Evolutionary conservation across 129 eudicot genomes (phyloP), one percentile per base, ranked within the genome.

Genomic region (Flaveria sonorensis): DNA sequence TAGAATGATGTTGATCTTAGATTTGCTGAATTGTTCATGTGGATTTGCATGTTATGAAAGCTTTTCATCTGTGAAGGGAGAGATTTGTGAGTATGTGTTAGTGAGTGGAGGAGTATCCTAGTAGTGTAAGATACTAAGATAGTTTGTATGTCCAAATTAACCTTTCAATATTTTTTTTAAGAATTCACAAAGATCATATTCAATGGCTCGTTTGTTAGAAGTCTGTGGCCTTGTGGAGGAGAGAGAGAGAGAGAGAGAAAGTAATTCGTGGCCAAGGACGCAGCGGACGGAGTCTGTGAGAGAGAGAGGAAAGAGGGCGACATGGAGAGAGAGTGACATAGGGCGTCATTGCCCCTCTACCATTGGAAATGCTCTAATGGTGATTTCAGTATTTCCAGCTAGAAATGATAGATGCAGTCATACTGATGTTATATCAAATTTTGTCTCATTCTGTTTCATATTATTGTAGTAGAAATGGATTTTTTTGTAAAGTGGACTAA

Each of bases 81-180:
- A 45, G 18, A 23, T 19, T 23, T 69, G 74, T 51, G 64, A 52
- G 59, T 16, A 52, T n/a, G 59, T 52, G n/a, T 16, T 16, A 52
- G 59, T 16, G 21, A 16, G 59, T 52, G 21, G 59, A 52, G 59
- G 18, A 6, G 10, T 52, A n/a, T 52, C 16, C 30, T 57, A 57
- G 26, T 59, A 21, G 19, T 46, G 32, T 28, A 75, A 56, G 71
- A 75, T 75, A 18, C 21, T 28, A 75, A 56, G 71, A 75, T 75
- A 18, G 60, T 62, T 75, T 75, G 30, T 55, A 20, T 42, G 28
- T 26, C 56, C 39, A 68, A 24, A 78, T 26, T 32, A 45, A 59
- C 61, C 43, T 69, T 77, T 23, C 45, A 39, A 45, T 72, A 10
- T 71, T 21, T 61, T 21, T 61, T 12, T 30, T 79, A 71, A 71